phyloP scores from a whole-genome alignment of 1,284 basidiomycete genomes.

The Ganoderma sinense region DNA sequence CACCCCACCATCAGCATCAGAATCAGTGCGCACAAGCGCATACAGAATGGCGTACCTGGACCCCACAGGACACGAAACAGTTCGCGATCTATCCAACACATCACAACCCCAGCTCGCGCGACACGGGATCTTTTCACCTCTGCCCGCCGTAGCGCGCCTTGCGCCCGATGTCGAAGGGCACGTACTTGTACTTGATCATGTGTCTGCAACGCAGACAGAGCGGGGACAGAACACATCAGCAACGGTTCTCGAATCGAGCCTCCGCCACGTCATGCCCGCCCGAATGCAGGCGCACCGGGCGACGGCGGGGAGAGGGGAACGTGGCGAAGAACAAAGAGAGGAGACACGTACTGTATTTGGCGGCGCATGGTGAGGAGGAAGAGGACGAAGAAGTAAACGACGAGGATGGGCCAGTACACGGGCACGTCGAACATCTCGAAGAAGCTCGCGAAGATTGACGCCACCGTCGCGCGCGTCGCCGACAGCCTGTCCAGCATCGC shows the following conservation, averaged over 20 bases:
- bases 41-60: background rate
- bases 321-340: too few species aligned
- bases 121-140: slow-evolving; percentile 4
- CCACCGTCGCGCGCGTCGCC: slow-evolving; percentile 86
- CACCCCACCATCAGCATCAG: background rate
- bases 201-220: slow-evolving; percentile 63
- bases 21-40: background rate
- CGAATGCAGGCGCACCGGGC: background rate
- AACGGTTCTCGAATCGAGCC: background rate
- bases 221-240: background rate
- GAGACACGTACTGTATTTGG: slow-evolving; percentile 84
- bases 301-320: too few species aligned
- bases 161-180: slow-evolving; percentile 92
- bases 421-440: slow-evolving; percentile 92
- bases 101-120: background rate
- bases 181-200: slow-evolving; percentile 98
- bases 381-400: slow-evolving; percentile 91
- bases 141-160: slow-evolving; percentile 76
- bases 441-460: slow-evolving; percentile 84
- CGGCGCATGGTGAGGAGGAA: slow-evolving; percentile 92
- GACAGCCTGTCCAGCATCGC: slow-evolving; percentile 72
- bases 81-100: slow-evolving; percentile 2
- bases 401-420: slow-evolving; percentile 97
- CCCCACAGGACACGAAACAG: background rate
- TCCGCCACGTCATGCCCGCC: background rate